A percentile compares a stretch with the other conserved stretches of the same genome.
These are phyloP conservation scores for Linnemannia hyalina DNA, from an alignment of 192 early-diverging fungal species.

Conservation along the genomic window DNA sequence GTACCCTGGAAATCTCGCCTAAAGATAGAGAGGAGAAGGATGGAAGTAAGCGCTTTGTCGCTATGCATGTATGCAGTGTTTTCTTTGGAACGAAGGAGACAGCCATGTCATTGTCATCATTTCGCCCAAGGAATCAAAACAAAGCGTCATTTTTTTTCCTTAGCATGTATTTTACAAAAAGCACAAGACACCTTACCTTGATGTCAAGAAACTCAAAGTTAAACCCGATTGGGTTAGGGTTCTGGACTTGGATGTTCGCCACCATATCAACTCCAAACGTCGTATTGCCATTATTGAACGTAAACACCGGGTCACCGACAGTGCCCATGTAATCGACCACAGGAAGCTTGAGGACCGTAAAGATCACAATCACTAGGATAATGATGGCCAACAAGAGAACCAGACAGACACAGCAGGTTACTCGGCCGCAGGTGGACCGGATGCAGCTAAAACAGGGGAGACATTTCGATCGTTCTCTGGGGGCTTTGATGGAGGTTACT, in stretches of 20 bases:
- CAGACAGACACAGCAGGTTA: constrained; percentile 27
- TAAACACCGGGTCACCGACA: constrained; percentile 17
- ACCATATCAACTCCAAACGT: constrained; percentile 38
- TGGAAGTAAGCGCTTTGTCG: neutral
- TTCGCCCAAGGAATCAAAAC: neutral
- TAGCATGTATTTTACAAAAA: neutral
- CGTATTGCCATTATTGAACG: constrained; percentile 39
- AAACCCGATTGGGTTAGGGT: constrained; percentile 47
- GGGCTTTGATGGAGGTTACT: constrained; percentile 9
- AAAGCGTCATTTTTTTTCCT: neutral
- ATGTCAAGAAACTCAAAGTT: constrained; percentile 23
- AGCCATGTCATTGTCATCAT: neutral
- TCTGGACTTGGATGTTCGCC: constrained; percentile 37
- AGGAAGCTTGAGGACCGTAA: constrained; percentile 41
- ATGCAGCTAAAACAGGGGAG: constrained; percentile 40
- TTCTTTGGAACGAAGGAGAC: neutral
- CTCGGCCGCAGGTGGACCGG: constrained; percentile 27
- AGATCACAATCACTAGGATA: constrained; percentile 31
- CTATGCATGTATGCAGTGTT: neutral
- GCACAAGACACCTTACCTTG: constrained; percentile 11
- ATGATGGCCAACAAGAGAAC: constrained; percentile 23
- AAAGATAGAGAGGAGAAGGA: neutral
- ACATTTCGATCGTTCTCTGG: neutral
- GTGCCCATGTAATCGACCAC: constrained; percentile 30
- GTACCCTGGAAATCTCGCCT: constrained; percentile 40